These are phyloP conservation scores for Ophioceras dolichostomum DNA, from an alignment of 2,329 filamentous ascomycete genomes.

Conservation along the genomic window DNA sequence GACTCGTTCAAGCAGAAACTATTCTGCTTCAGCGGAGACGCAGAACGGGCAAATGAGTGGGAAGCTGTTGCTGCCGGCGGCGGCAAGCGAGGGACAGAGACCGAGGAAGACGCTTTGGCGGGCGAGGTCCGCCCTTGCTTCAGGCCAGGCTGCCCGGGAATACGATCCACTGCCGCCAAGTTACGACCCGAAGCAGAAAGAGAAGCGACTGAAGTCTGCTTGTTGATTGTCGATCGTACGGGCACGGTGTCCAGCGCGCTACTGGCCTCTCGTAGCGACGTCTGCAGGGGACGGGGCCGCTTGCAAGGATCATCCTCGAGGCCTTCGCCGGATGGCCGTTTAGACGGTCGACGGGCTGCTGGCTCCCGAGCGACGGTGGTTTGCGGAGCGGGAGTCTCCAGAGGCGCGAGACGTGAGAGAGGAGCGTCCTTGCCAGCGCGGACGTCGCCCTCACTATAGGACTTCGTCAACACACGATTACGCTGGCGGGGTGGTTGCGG, in stretches of 20 bases:
- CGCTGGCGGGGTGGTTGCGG: neutral
- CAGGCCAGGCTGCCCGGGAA: too few relatives aligned
- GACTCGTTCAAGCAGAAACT: slow-evolving; percentile 7
- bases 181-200: too few relatives aligned
- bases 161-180: too few relatives aligned
- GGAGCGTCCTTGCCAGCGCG: neutral
- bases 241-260: neutral
- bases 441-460: neutral
- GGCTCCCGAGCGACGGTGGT: too few relatives aligned
- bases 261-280: neutral
- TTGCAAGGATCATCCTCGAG: neutral
- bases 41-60: too few relatives aligned
- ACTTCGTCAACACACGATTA: too few relatives aligned
- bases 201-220: too few relatives aligned
- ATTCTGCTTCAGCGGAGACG: neutral
- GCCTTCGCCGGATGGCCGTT: neutral
- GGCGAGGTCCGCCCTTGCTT: too few relatives aligned
- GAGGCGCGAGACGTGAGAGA: too few relatives aligned
- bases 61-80: neutral
- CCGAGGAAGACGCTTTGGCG: too few relatives aligned
- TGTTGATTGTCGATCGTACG: neutral
- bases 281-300: neutral
- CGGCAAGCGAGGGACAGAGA: neutral
- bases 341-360: neutral
- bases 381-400: too few relatives aligned